Evolutionary conservation across 352 stramenopile genomes (phyloP).

Genomic region (Plasmopara viticola): DNA sequence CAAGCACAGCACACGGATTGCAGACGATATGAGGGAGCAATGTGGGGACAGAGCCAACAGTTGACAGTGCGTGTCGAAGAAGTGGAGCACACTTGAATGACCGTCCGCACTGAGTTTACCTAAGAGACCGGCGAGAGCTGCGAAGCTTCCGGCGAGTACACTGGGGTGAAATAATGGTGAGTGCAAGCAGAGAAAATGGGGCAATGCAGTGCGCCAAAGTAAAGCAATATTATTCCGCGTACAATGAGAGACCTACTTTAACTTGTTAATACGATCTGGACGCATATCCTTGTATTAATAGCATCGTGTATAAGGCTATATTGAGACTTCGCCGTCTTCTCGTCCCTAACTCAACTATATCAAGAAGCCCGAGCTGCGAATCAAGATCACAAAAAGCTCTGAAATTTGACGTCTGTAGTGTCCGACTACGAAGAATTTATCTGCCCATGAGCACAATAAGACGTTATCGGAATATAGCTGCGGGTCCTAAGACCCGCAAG

Average conservation of each 20-base stretch:
- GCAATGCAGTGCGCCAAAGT: not conserved
- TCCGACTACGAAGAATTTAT: not conserved
- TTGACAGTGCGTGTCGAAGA: slow-evolving; percentile 21
- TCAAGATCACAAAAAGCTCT: no score
- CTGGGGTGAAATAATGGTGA: slow-evolving; percentile 14
- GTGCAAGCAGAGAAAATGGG: not conserved
- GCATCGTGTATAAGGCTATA: no score
- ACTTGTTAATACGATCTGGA: no score
- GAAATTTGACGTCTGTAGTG: no score
- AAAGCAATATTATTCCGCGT: no score
- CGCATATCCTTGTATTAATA: no score
- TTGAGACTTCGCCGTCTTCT: no score
- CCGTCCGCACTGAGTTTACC: slow-evolving; percentile 52
- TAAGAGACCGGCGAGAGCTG: slow-evolving; percentile 43
- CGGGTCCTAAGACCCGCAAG: slow-evolving; percentile 20
- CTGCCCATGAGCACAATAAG: slow-evolving; percentile 10
- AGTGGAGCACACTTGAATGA: slow-evolving; percentile 21
- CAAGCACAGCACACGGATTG: slow-evolving; percentile 48
- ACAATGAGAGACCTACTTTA: no score
- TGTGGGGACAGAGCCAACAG: slow-evolving; percentile 7
- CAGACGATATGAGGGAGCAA: slow-evolving; percentile 12
- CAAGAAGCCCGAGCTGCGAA: no score
- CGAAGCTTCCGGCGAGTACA: slow-evolving; percentile 50
- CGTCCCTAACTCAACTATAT: no score
- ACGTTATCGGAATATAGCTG: slow-evolving; percentile 20